phyloP scores from a whole-genome alignment of 306 rosid genomes.

The Vigna hirtella region DNA sequence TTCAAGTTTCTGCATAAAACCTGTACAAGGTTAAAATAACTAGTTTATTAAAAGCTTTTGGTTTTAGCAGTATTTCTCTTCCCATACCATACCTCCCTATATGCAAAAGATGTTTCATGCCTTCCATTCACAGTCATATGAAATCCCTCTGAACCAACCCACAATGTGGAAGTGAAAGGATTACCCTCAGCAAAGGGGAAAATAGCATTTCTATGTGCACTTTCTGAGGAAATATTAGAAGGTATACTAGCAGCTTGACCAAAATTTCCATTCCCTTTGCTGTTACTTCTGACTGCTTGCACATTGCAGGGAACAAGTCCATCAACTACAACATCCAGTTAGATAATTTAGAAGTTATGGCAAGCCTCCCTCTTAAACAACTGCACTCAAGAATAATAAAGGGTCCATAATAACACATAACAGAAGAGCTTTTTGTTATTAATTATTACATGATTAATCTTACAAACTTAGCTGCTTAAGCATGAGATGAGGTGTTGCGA shows the following conservation, averaged over 20 bases:
- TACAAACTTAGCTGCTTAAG: slow-evolving; percentile 15
- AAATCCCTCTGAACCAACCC: slow-evolving; percentile 94
- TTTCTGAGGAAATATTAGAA: slow-evolving; percentile 66
- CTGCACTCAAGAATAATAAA: slow-evolving; percentile 19
- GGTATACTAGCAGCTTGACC: slow-evolving; percentile 57
- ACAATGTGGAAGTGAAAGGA: slow-evolving; percentile 85
- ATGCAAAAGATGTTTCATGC: slow-evolving; percentile 93
- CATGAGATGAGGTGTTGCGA: slow-evolving; percentile 28
- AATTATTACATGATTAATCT: neutral
- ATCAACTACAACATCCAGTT: slow-evolving; percentile 69
- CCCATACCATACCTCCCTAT: slow-evolving; percentile 88
- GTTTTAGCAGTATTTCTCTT: slow-evolving; percentile 39
- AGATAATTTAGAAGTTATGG: slow-evolving; percentile 46
- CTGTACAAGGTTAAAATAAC: slow-evolving; percentile 36
- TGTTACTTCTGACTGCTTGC: slow-evolving; percentile 67
- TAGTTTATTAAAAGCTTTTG: slow-evolving; percentile 26
- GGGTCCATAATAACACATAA: slow-evolving; percentile 30
- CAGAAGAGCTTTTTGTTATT: slow-evolving; percentile 14
- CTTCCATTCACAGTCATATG: slow-evolving; percentile 94
- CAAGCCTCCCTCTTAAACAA: slow-evolving; percentile 22
- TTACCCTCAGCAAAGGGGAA: slow-evolving; percentile 86
- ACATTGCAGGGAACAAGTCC: slow-evolving; percentile 90
- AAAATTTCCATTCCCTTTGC: slow-evolving; percentile 56
- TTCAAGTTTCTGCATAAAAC: slow-evolving; percentile 83
- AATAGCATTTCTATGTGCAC: slow-evolving; percentile 68